Evolutionary conservation across 805 yeast genomes (phyloP), one percentile per base, ranked within the genome.

Genomic region (Clavispora carvajalis): DNA sequence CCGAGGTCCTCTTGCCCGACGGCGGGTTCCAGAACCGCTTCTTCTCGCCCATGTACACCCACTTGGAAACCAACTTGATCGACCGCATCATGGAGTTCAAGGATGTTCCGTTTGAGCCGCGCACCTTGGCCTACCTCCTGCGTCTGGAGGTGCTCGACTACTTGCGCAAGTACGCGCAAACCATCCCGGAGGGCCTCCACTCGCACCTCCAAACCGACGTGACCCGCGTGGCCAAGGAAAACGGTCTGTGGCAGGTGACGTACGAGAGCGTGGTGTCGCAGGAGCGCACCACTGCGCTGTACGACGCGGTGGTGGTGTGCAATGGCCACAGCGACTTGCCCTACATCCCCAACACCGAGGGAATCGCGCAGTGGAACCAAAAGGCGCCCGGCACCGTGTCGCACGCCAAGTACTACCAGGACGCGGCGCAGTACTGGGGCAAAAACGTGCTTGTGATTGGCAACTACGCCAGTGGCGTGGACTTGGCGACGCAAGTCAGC

Each of bases 381-480:
- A 35, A 36, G 16, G 48, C 43, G 33, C 66, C 69, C 1, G 43
- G 38, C 1, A 45, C 62, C 5, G 47, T 66, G 21, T 47, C 54
- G 34, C 71, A 66, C 49, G 61, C 69, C 18, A 63, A 64, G 45
- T 60, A 58, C 37, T 70, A 55, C 45, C 50, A 54, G 6, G 59
- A 65, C 18, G 40, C 55, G 8, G 39, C 33, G 6, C 45, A 35
- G 5, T 57, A 33, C 30, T 37, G 39, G 18, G 58, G 65, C 33
- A 69, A 61, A n/a, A 77, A 81, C 12, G 58, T 86, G 33, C 44
- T 51, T 18, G 72, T 85, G 6, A 76, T 86, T n/a, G 95, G 95
- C 0, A 82, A 80, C 51, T 79, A 82, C 9, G 83, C 93, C 2
- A 79, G 88, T 22, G 95, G 91, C 21, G 74, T 78, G 15, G 95